Conservation (phyloP, 2,329 filamentous ascomycete genomes). For the Colletotrichum eremochloae region DNA sequence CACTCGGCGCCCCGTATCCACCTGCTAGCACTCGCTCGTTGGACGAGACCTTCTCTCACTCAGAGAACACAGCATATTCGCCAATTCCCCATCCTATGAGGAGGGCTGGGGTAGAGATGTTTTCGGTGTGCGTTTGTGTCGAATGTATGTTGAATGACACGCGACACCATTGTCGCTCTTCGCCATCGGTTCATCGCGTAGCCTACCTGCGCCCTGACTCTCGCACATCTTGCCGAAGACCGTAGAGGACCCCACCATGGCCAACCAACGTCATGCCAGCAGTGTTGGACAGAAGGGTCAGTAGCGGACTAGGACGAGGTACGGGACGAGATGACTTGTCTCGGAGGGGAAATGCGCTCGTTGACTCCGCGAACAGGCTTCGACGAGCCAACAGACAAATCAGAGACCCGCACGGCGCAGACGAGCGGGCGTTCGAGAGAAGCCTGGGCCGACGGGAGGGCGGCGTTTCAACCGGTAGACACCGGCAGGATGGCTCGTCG, state of each 20-base stretch:
- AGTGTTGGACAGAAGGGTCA: neutral
- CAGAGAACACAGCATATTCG: slow-evolving; percentile 15
- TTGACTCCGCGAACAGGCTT: slow-evolving; percentile 35
- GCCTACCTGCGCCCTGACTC: slow-evolving; percentile 11
- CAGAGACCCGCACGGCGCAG: slow-evolving; percentile 40
- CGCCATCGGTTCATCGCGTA: slow-evolving; percentile 5
- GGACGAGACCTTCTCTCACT: slow-evolving; percentile 2
- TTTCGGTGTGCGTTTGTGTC: slow-evolving; percentile 26
- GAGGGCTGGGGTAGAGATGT: neutral
- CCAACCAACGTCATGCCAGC: slow-evolving; percentile 33
- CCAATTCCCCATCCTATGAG: neutral
- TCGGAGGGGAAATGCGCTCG: slow-evolving; percentile 29
- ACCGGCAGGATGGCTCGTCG: slow-evolving; percentile 41
- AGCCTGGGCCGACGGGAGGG: slow-evolving; percentile 30
- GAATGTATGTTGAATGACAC: slow-evolving; percentile 24
- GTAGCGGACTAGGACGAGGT: neutral
- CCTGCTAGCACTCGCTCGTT: slow-evolving; percentile 9
- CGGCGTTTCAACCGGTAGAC: slow-evolving; percentile 30
- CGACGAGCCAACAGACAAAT: slow-evolving; percentile 40
- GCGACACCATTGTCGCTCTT: slow-evolving; percentile 33
- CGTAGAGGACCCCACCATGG: slow-evolving; percentile 24
- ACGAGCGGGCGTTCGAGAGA: slow-evolving; percentile 42
- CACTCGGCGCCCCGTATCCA: slow-evolving; percentile 8
- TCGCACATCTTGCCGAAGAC: slow-evolving; percentile 11
- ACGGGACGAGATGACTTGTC: slow-evolving; percentile 21